A percentile compares a stretch with the other conserved stretches of the same genome.
Conservation (phyloP, 495 filamentous ascomycete species). For the Alectoria sarmentosa region DNA sequence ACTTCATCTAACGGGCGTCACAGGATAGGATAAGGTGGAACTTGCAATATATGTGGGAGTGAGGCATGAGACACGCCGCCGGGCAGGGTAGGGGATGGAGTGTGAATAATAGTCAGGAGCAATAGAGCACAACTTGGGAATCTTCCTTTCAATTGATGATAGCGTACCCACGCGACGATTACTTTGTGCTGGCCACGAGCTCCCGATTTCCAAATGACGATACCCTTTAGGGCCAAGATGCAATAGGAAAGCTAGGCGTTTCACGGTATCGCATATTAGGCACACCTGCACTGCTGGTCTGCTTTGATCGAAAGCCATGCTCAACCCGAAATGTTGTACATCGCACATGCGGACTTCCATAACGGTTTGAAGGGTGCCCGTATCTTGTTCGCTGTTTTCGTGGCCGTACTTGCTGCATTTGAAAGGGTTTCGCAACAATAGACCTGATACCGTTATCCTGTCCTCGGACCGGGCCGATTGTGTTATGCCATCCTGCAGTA, state of each 20-base stretch:
- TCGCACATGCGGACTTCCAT: not conserved
- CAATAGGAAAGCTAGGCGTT: not conserved
- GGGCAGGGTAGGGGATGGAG: not conserved
- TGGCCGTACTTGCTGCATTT: not conserved
- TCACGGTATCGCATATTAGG: not conserved
- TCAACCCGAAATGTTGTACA: not conserved
- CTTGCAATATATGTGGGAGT: conserved; percentile 9
- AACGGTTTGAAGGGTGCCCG: not conserved
- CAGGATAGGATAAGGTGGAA: not conserved
- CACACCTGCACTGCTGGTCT: not conserved
- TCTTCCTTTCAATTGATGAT: not conserved
- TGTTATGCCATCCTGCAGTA: not conserved
- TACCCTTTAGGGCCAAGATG: not conserved
- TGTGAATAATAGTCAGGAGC: not conserved
- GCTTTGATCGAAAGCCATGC: not conserved
- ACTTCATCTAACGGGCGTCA: conserved; percentile 46
- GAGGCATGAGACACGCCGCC: conserved; percentile 1
- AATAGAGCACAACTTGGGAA: not conserved
- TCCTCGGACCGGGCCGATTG: not conserved
- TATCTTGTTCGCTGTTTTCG: not conserved
- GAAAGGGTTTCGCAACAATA: not conserved
- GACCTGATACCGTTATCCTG: not conserved
- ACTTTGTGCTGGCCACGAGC: not conserved
- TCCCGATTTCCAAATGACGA: not conserved
- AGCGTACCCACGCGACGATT: not conserved